Evolutionary conservation across 148 eudicot genomes (phyloP).

Genomic region (Camellia lanceoleosa): DNA sequence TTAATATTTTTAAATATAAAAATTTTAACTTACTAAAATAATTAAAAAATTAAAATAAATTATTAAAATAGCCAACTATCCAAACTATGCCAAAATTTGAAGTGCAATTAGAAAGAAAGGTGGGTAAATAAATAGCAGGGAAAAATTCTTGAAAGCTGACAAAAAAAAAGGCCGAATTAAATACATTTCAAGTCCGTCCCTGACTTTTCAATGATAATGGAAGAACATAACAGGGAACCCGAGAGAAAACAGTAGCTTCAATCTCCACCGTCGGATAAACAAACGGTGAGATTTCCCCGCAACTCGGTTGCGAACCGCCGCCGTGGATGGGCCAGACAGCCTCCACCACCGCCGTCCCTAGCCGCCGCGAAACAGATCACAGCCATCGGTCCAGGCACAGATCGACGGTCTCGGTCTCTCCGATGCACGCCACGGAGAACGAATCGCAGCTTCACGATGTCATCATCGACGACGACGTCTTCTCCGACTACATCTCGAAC

Average conservation of each 20-base stretch:
- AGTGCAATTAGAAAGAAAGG: too few species aligned
- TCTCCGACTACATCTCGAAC: conserved; percentile 30
- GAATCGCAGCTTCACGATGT: not conserved
- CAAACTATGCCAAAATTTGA: too few species aligned
- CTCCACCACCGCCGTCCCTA: conserved; percentile 19
- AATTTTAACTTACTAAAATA: too few species aligned
- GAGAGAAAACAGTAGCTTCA: not conserved
- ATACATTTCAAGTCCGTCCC: conserved; percentile 8
- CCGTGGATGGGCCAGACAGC: conserved; percentile 55
- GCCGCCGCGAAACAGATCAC: conserved; percentile 10
- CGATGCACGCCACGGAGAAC: not conserved
- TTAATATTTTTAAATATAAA: too few species aligned
- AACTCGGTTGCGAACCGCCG: conserved; percentile 9
- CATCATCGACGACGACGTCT: not conserved
- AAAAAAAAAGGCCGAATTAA: not conserved
- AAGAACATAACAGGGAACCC: not conserved
- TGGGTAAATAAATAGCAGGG: too few species aligned
- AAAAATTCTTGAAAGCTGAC: not conserved
- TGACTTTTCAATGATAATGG: not conserved
- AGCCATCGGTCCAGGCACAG: conserved; percentile 18
- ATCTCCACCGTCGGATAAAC: not conserved
- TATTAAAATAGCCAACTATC: too few species aligned
- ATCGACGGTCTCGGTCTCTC: conserved; percentile 5
- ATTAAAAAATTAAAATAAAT: too few species aligned
- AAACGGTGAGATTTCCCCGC: not conserved